Evolutionary conservation across 805 yeast species (phyloP), one percentile per base, ranked within the genome.

Genomic region (Saccharomycopsis capsularis): DNA sequence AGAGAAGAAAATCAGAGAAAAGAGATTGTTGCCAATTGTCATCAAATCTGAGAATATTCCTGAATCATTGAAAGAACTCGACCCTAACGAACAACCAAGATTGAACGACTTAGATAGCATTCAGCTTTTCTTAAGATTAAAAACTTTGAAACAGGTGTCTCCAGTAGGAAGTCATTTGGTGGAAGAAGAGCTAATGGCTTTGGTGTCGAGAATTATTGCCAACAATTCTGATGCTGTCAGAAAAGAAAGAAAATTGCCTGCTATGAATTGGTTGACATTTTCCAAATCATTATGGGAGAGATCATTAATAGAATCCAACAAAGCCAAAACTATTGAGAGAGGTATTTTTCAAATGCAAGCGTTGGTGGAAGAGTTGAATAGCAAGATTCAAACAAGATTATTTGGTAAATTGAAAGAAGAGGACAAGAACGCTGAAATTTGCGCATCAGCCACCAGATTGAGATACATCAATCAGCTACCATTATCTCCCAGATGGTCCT

Each of bases 271-370:
- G 89, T 66, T 85, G 1, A 63, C 91, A 3, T 88, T 81, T 59
- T 78, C 90, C 2, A 73, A 90, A 54, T 85, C 95, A 0, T 68
- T 93, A 40, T 93, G 97, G 96, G 85, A 83, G 59, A 77, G 98
- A 62, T 87, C 96, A 5, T 58, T 85, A 19, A 68, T 90, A 34
- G 99, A 93, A 63, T 77, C 95, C 0, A 73, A 74, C 44, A 81
- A 80, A 56, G 79, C 95, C 1, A 81, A 85, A 61, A 91, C 97
- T 1, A 82, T 91, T 22, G 98, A 93, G 66, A 76, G 99, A 62
- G 98, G 98, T 44, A 81, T 90, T 3, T 70, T 93, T 45, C 99
- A 93, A 65, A 81, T 93, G 82, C 91, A 90, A 47, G 82, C 95
- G 2, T 69, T 93, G 39, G 93, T 90, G 24, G 96, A 89, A 60